A percentile compares a stretch with the other conserved stretches of the same genome.
Evolutionary conservation across 768 basidiomycete species (phyloP).

Genomic region (Cantharellus anzutake): DNA sequence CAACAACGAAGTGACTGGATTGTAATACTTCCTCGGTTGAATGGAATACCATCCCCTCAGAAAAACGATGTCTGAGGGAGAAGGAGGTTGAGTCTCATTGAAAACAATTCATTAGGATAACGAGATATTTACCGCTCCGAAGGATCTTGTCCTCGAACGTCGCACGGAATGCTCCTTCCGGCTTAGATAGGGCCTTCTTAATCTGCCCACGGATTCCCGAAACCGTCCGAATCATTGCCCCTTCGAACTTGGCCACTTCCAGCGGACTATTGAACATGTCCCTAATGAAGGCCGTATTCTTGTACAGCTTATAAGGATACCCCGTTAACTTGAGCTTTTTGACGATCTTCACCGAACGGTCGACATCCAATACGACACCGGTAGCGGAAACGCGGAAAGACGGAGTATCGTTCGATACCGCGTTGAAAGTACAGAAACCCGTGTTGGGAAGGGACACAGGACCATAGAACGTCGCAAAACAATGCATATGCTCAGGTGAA

Average conservation of each 20-base stretch:
- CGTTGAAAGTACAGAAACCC: slow-evolving; percentile 94
- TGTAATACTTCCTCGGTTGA: slow-evolving; percentile 89
- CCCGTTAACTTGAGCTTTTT: slow-evolving; percentile 98
- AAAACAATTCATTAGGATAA: not conserved
- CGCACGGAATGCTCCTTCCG: slow-evolving; percentile 87
- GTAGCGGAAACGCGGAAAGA: slow-evolving; percentile 86
- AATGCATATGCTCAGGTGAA: slow-evolving; percentile 99
- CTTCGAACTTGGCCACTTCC: slow-evolving; percentile 97
- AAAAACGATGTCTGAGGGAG: slow-evolving; percentile 66
- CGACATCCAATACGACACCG: slow-evolving; percentile 86
- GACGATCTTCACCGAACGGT: slow-evolving; percentile 84
- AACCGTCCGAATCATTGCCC: slow-evolving; percentile 88
- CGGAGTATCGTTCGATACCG: slow-evolving; percentile 38
- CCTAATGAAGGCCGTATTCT: slow-evolving; percentile 95
- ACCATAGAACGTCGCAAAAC: slow-evolving; percentile 93
- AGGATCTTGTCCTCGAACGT: slow-evolving; percentile 97
- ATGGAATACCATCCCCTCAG: slow-evolving; percentile 93
- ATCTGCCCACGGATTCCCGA: slow-evolving; percentile 93
- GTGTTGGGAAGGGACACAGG: slow-evolving; percentile 85
- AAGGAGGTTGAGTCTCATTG: slow-evolving; percentile 3
- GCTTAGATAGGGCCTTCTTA: slow-evolving; percentile 89
- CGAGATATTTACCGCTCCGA: slow-evolving; percentile 58
- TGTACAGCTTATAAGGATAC: slow-evolving; percentile 91
- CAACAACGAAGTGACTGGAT: slow-evolving; percentile 83
- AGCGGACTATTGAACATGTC: slow-evolving; percentile 91